Evolutionary conservation across 208 protist species (phyloP).

Genomic region (Acanthamoeba healyi): DNA sequence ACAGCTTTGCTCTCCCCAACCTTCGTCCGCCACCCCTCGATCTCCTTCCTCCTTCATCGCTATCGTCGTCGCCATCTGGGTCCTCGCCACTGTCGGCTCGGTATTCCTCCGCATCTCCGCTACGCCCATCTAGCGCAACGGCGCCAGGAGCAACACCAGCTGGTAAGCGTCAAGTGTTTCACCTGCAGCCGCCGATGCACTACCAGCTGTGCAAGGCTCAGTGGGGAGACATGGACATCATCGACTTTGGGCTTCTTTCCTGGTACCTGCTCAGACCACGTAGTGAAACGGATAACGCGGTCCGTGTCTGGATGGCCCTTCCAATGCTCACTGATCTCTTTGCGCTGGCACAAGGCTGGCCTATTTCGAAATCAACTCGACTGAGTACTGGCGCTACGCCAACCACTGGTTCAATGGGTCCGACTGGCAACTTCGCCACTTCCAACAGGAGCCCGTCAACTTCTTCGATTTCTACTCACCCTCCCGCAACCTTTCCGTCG

Average conservation of each 20-base stretch:
- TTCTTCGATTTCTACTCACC: conserved; percentile 70
- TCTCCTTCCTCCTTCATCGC: not conserved
- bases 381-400: conserved; percentile 20
- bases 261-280: conserved; percentile 32
- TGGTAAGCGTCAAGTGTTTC: not conserved
- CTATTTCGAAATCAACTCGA: conserved; percentile 55
- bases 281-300: no score
- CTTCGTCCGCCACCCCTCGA: not conserved
- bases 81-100: not conserved
- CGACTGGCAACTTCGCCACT: conserved; percentile 56
- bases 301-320: not conserved
- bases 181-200: not conserved
- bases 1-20: not conserved
- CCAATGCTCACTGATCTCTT: not conserved
- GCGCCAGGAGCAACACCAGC: not conserved
- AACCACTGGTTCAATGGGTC: conserved; percentile 48
- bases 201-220: conserved; percentile 58
- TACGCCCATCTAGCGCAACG: not conserved
- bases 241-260: conserved; percentile 69
- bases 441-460: conserved; percentile 24
- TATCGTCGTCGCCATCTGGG: not conserved
- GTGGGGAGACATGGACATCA: conserved; percentile 49
- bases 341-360: conserved; percentile 30
- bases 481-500: conserved; percentile 70
- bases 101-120: not conserved